A percentile compares a stretch with the other conserved stretches of the same genome.
Evolutionary conservation across 139 green algal species (phyloP).

Genomic region (Dunaliella primolecta): DNA sequence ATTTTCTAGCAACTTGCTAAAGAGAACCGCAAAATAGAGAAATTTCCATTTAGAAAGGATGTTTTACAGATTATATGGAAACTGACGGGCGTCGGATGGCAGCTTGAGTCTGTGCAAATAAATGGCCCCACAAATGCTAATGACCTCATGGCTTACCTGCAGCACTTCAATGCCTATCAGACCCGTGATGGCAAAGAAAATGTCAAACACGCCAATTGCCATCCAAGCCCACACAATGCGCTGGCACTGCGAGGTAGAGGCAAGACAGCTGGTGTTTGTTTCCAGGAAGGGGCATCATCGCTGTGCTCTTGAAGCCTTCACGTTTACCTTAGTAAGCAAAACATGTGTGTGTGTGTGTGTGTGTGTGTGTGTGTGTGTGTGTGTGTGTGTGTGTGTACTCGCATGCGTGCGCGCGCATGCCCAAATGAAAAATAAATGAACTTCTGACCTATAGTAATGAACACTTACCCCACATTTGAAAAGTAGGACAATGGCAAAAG

Average conservation of each 20-base stretch:
- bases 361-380: constrained; percentile 6
- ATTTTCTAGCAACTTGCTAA: no score
- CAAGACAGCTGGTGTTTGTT: neutral
- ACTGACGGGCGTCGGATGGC: no score
- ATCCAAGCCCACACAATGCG: constrained; percentile 92
- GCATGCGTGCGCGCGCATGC: neutral
- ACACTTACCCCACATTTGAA: constrained; percentile 83
- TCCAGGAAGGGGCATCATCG: neutral
- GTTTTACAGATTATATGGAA: no score
- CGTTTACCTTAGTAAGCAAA: neutral
- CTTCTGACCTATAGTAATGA: no score
- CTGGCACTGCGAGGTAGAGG: constrained; percentile 58
- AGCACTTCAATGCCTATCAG: constrained; percentile 39
- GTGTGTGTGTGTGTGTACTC: neutral
- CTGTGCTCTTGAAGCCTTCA: neutral
- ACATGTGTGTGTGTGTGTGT: neutral
- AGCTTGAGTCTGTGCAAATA: no score
- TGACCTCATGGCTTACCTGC: constrained; percentile 32
- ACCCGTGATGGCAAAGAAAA: constrained; percentile 91
- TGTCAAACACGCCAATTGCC: constrained; percentile 87
- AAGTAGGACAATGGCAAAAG: constrained; percentile 84
- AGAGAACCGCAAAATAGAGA: no score
- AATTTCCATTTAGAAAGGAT: no score
- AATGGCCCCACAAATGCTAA: no score
- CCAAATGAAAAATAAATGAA: no score